Evolutionary conservation across 2,329 filamentous ascomycete genomes (phyloP), one percentile per base, ranked within the genome.

Genomic region (Fusarium equiseti): DNA sequence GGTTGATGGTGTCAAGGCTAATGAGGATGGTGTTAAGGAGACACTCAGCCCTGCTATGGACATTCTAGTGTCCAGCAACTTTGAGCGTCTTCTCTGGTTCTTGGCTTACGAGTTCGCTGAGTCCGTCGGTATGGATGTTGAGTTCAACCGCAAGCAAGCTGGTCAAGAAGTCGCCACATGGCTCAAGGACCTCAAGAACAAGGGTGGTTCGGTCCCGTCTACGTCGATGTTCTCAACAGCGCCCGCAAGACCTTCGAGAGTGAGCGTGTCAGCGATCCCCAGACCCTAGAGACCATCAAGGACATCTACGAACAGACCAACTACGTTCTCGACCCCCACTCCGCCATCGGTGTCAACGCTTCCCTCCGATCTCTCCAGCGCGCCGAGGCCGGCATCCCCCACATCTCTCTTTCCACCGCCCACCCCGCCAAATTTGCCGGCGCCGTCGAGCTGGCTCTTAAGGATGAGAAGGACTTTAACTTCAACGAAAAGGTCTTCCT

Each of bases 11-110:
- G 84, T 81, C 51, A 86, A 87, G 74, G 89, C 89, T 10, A 90
- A 94, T 32, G 85, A 89, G 73, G 88, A 89, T 46, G 93, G 92
- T 40, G 94, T 95, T 68, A 95, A 94, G 83, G 95, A 97, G 83
- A 99, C 96, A 0, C 87, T 97, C 54, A 94, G 92, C 74, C 96
- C 96, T 0, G 96, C 96, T 48, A 98, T 99, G 96, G 96, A 99
- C 80, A 98, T 98, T 72, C 86, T 98, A 6, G 95, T 98, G 15
- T 95, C 92, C 26, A 96, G 92, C 79, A 99, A 99, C 84, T 98
- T 99, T 79, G 96, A 99, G 85, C 90, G 96, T 32, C 86, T 99
- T 8, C 86, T 99, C 13, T 98, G 95, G 95, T 98, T 93, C 85
- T 85, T 98, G 29, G 91, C 94, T 3, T 93, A 93, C 82, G 88